Evolutionary conservation across 805 yeast species (phyloP).

Genomic region (Kodamaea jinghongensis): DNA sequence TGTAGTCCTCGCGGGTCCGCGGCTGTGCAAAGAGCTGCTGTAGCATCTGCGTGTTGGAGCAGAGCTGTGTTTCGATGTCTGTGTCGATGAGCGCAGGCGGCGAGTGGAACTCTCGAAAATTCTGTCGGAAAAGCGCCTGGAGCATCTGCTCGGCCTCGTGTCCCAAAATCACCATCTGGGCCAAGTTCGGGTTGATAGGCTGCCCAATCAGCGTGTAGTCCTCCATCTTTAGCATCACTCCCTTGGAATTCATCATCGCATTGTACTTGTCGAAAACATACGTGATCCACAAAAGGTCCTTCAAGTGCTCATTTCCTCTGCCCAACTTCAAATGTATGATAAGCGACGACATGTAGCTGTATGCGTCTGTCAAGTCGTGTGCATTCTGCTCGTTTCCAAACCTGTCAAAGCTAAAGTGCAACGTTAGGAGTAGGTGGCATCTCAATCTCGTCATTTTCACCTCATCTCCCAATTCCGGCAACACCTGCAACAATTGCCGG

Average conservation of each 20-base stretch:
- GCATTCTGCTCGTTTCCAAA: conserved; percentile 23
- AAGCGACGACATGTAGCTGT: conserved; percentile 18
- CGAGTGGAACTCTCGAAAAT: not conserved
- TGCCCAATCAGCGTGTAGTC: conserved; percentile 5
- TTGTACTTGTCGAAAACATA: conserved; percentile 8
- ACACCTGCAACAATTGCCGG: conserved; percentile 18
- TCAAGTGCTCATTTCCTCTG: not conserved
- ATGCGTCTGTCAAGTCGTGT: conserved; percentile 19
- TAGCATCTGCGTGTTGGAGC: conserved; percentile 3
- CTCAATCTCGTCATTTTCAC: conserved; percentile 18
- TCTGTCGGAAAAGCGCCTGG: not conserved
- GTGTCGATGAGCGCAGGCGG: not conserved
- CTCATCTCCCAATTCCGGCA: conserved; percentile 23
- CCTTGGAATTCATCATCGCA: conserved; percentile 5
- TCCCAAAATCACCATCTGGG: not conserved
- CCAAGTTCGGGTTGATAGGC: conserved; percentile 2
- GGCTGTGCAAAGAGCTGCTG: conserved; percentile 2
- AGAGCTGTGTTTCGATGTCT: conserved; percentile 1
- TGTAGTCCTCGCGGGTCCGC: conserved; percentile 1
- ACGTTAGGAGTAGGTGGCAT: conserved; percentile 18
- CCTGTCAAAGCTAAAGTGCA: conserved; percentile 18
- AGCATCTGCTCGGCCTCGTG: not conserved
- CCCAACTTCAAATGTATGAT: conserved; percentile 17
- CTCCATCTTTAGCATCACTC: not conserved
- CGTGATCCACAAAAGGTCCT: conserved; percentile 6